A percentile compares a stretch with the other conserved stretches of the same genome.
phyloP scores from a whole-genome alignment of 1,139 yeast genomes.

The Taiozyma sp. region DNA sequence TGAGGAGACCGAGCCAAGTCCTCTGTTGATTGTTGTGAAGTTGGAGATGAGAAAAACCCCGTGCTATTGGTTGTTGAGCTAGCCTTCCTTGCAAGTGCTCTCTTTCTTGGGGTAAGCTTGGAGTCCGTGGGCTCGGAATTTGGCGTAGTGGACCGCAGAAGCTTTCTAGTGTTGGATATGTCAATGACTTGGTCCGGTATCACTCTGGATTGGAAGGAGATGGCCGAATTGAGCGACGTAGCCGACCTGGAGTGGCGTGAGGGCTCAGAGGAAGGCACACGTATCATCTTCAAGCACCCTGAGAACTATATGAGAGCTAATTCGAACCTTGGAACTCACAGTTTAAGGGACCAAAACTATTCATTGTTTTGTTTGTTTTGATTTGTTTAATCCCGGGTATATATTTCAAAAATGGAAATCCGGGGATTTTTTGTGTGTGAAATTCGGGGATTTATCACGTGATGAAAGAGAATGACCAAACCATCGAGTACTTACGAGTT shows the following conservation, averaged over 20 bases:
- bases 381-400: background rate
- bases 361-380: background rate
- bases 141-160: slow-evolving; percentile 7
- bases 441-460: background rate
- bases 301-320: background rate
- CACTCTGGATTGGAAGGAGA: background rate
- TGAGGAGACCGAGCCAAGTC: background rate
- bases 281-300: background rate
- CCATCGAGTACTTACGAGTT: no score
- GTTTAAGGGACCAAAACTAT: background rate
- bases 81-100: slow-evolving; percentile 8
- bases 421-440: background rate
- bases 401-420: background rate
- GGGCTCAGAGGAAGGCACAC: background rate
- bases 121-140: slow-evolving; percentile 1
- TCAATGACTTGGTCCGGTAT: slow-evolving; percentile 5
- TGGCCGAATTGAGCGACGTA: background rate
- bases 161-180: slow-evolving; percentile 7
- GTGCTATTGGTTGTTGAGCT: background rate
- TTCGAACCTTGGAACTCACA: no score
- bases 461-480: background rate
- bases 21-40: background rate
- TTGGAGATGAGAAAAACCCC: slow-evolving; percentile 1
- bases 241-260: background rate
- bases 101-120: slow-evolving; percentile 9